Conservation (phyloP, 257 asterid species). For the Coffea canephora region DNA sequence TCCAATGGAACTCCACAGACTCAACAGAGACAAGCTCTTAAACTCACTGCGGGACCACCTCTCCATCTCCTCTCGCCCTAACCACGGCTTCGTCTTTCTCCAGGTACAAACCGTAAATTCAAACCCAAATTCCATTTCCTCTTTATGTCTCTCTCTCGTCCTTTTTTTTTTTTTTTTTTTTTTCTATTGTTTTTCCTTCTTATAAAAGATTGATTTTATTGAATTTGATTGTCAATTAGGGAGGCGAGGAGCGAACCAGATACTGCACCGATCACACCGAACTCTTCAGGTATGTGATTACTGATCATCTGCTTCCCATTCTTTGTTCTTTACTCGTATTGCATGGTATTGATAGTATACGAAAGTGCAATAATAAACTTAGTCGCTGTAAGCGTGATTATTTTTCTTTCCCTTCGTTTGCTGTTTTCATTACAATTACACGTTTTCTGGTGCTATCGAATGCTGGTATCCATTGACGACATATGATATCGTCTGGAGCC, state of each 20-base stretch:
- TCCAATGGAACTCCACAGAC: conserved; percentile 57
- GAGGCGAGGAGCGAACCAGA: conserved; percentile 87
- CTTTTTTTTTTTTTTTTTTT: not conserved
- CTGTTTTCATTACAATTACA: not conserved
- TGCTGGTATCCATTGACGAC: not conserved
- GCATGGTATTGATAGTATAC: not conserved
- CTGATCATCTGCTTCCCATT: not conserved
- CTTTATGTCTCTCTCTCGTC: not conserved
- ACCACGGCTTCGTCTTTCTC: conserved; percentile 60
- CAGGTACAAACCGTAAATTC: conserved; percentile 38
- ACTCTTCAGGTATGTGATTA: conserved; percentile 58
- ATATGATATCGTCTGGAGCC: too few relatives aligned
- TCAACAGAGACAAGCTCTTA: conserved; percentile 67
- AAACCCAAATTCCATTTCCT: not conserved
- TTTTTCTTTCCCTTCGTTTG: not conserved
- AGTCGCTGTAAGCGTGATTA: not conserved
- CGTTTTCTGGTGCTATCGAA: not conserved
- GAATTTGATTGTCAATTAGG: conserved; percentile 36
- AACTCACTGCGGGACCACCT: conserved; percentile 60
- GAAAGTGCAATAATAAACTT: not conserved
- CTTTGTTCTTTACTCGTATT: not conserved
- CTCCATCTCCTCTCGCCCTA: conserved; percentile 49
- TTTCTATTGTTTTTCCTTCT: not conserved
- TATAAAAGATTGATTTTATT: conserved; percentile 4
- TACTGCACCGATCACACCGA: conserved; percentile 86